These are phyloP conservation scores for Pichia sp. DNA, from an alignment of 1,139 yeast genomes.

Conservation along the genomic window DNA sequence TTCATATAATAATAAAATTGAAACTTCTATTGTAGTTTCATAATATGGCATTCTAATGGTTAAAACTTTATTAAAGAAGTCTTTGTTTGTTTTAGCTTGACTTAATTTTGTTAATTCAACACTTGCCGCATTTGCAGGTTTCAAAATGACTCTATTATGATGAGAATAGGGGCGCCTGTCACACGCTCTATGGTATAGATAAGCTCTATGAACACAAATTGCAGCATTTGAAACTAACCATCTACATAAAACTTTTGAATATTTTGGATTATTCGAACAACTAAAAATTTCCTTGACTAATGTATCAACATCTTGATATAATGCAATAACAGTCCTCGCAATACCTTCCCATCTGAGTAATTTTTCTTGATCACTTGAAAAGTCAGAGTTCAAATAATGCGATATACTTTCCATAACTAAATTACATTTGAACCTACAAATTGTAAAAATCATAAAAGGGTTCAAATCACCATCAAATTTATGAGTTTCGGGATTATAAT, in stretches of 20 bases:
- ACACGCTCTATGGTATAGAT: constrained; percentile 15
- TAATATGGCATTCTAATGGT: constrained; percentile 12
- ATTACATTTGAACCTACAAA: constrained; percentile 16
- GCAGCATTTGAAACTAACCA: constrained; percentile 15
- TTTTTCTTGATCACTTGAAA: constrained; percentile 12
- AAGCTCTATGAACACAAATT: constrained; percentile 12
- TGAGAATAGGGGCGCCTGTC: constrained; percentile 14
- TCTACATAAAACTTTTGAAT: constrained; percentile 9
- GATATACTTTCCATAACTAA: constrained; percentile 18
- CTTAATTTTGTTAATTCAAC: constrained; percentile 11
- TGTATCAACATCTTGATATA: constrained; percentile 15
- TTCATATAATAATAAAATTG: constrained; percentile 13
- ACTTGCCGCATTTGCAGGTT: constrained; percentile 9
- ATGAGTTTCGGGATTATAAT: constrained; percentile 12
- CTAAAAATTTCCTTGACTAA: constrained; percentile 14
- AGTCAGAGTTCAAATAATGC: constrained; percentile 18
- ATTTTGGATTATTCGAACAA: constrained; percentile 13
- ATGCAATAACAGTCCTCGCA: constrained; percentile 12
- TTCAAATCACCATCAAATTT: constrained; percentile 16
- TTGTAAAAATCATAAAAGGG: constrained; percentile 16
- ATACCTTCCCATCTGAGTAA: constrained; percentile 15
- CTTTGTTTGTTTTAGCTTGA: constrained; percentile 11
- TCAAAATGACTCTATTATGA: constrained; percentile 15
- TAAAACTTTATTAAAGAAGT: constrained; percentile 12
- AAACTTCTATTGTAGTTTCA: constrained; percentile 11